These are phyloP conservation scores for Austropuccinia psidii DNA, from an alignment of 1,284 basidiomycete genomes.

Conservation along the genomic window DNA sequence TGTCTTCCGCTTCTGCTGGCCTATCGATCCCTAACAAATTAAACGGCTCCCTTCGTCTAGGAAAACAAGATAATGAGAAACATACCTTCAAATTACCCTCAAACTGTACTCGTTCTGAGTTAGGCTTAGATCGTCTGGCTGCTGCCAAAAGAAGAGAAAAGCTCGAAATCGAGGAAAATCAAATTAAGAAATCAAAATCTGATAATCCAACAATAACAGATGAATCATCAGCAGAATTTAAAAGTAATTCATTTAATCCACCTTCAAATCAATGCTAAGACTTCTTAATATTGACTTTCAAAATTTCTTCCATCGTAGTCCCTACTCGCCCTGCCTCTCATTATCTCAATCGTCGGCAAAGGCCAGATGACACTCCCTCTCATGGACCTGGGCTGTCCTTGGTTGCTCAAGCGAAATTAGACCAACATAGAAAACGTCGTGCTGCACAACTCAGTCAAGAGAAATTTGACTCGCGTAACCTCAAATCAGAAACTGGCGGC, in stretches of 20 bases:
- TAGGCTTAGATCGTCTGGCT: constrained; percentile 78
- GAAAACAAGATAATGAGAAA: constrained; percentile 22
- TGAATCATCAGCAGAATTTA: constrained; percentile 54
- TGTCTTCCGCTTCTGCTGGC: constrained; percentile 36
- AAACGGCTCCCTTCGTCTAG: constrained; percentile 34
- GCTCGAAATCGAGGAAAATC: constrained; percentile 31
- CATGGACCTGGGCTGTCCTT: constrained; percentile 80
- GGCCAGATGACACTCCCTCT: constrained; percentile 85
- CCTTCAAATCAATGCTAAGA: constrained; percentile 38
- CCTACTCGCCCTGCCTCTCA: constrained; percentile 38
- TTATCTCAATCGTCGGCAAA: constrained; percentile 56
- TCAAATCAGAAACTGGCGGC: constrained; percentile 32
- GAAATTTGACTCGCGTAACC: constrained; percentile 25
- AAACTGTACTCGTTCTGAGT: constrained; percentile 63
- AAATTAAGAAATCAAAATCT: constrained; percentile 54
- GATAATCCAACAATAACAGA: constrained; percentile 56
- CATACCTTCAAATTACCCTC: constrained; percentile 50
- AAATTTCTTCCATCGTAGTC: constrained; percentile 22
- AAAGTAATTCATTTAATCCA: constrained; percentile 64
- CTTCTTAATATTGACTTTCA: neutral
- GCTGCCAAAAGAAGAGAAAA: constrained; percentile 65
- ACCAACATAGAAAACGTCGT: constrained; percentile 59
- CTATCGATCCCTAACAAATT: constrained; percentile 7
- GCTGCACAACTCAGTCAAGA: constrained; percentile 35
- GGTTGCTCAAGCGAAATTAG: constrained; percentile 60